phyloP scores from a whole-genome alignment of 208 protist genomes.

The Wallacemonas sp. region DNA sequence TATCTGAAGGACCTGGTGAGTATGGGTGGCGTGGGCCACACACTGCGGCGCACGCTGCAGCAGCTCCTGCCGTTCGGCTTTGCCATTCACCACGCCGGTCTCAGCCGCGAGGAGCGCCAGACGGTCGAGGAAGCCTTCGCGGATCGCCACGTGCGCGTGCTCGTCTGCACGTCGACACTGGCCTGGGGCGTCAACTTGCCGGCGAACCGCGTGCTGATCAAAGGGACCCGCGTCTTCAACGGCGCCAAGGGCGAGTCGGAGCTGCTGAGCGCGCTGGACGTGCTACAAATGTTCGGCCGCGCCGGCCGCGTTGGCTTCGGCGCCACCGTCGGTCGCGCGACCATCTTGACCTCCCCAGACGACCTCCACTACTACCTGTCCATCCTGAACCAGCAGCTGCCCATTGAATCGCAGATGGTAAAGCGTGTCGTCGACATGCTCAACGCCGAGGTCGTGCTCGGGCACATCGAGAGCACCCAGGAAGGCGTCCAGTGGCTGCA shows the following conservation, averaged over 20 bases:
- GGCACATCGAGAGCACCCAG: conserved; percentile 92
- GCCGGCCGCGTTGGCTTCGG: conserved; percentile 97
- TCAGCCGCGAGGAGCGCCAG: conserved; percentile 93
- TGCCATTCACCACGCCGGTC: conserved; percentile 99
- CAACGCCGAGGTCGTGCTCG: conserved; percentile 99
- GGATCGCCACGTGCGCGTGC: conserved; percentile 94
- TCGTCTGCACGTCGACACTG: conserved; percentile 99
- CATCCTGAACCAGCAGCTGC: conserved; percentile 98
- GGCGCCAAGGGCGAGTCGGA: conserved; percentile 95
- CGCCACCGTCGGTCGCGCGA: conserved; percentile 92
- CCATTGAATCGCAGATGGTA: conserved; percentile 99
- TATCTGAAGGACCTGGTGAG: conserved; percentile 77
- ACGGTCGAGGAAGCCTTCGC: conserved; percentile 99
- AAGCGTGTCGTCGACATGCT: conserved; percentile 96
- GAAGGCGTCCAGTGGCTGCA: conserved; percentile 98
- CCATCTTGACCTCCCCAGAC: conserved; percentile 96
- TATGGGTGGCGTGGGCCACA: conserved; percentile 21
- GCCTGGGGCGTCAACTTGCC: conserved; percentile 99
- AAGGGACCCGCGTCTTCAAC: conserved; percentile 99
- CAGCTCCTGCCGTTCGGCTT: conserved; percentile 96
- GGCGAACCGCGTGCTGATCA: conserved; percentile 99
- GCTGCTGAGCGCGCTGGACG: conserved; percentile 97
- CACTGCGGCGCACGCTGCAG: conserved; percentile 55
- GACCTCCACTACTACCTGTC: conserved; percentile 99
- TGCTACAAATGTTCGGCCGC: conserved; percentile 99